Base-by-base conservation (phyloP, 1,284 basidiomycete species). In the Ceratobasidium sp. region DNA sequence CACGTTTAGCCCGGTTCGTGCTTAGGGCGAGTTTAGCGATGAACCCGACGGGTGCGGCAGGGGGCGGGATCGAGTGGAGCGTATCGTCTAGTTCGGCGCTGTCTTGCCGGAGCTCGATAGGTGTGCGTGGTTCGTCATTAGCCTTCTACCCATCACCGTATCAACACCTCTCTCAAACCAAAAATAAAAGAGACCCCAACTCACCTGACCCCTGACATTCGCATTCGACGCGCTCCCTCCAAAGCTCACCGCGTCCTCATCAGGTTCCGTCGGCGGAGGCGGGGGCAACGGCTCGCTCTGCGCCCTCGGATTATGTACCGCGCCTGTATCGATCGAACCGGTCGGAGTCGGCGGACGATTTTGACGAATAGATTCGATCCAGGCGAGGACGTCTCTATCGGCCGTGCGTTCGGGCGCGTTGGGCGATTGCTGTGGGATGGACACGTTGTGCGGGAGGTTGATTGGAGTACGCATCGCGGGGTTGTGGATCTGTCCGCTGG, bases 11-110 rank as follows among this genome's bases (percentile, higher is more conserved):
- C 5, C 73, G 73, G 40, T 83, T 83, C 75, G 89, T 90, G 78
- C 88, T 89, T 80, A 94, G 85, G 57, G 91, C 90, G 59, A 94
- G 82, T 74, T 91, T 90, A 17, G 93, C 93, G 40, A 94, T 89
- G 70, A 94, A 83, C 1, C 92, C 92, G 6, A 94, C 86, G 2
- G 93, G 93, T 4, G 93, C 92, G 44, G 90, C 87, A 13, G 89
- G 86, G 78, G 93, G 91, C 1, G 92, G 92, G 17, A 93, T 83
- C 26, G 88, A 87, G 77, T 87, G 87, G 57, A 87, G 83, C 57
- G 88, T 82, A 64, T 83, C 74, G 15, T 81, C 82, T 75, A 78
- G 44, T 78, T 78, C 73, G 50, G 48, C 38, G 50, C 50, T 75
- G 46, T 65, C 73, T 56, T 75, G 73, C 6, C 48, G 61, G 13